Base-by-base conservation (phyloP, 1,284 basidiomycete species). In the Fistulinella staudtii region DNA sequence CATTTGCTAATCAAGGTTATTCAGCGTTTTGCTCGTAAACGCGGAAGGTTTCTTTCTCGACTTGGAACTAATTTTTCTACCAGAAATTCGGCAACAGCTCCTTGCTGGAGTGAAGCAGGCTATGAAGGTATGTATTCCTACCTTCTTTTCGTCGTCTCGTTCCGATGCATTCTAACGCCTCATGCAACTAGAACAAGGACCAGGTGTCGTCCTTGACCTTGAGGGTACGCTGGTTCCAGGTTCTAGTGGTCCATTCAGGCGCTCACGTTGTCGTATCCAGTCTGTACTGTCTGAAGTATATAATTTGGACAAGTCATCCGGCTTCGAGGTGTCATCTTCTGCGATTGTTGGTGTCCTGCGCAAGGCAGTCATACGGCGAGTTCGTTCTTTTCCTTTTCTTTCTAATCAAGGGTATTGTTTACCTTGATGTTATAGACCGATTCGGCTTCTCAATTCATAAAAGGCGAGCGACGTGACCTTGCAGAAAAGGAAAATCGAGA, bases 251-350 rank as follows among this genome's bases (percentile, higher is more conserved):
- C 25, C 11, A 20, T 39, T 36, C 34, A 3, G 25, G 17, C n/a
- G n/a, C n/a, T n/a, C n/a, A 48, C 9, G 14, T 29, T 21, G 3
- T 21, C n/a, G 22, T 21, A 18, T 33, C 14, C 46, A 86, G 83
- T 80, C 82, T 15, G 72, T 84, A 27, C 69, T 86, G 9, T 72
- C 84, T 7, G 84, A 88, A 49, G 71, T 88, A 3, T 80, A 86
- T 53, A 70, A 75, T 15, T 72, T 76, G 28, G 85, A 86, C 66
- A 88, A 88, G 62, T 60, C 61, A 4, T 63, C 72, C 17, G 66
- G 67, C 39, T 60, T 66, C 25, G 64, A 72, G 29, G 56, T 76
- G 9, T 49, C 73, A 17, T 65, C 75, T 10, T 68, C 77, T 5
- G 63, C 67, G 28, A 72, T 84, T 31, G 47, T 65, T 20, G 58